These are phyloP conservation scores for Violaceomyces palustris DNA, from an alignment of 1,284 basidiomycete species.

Conservation along the genomic window DNA sequence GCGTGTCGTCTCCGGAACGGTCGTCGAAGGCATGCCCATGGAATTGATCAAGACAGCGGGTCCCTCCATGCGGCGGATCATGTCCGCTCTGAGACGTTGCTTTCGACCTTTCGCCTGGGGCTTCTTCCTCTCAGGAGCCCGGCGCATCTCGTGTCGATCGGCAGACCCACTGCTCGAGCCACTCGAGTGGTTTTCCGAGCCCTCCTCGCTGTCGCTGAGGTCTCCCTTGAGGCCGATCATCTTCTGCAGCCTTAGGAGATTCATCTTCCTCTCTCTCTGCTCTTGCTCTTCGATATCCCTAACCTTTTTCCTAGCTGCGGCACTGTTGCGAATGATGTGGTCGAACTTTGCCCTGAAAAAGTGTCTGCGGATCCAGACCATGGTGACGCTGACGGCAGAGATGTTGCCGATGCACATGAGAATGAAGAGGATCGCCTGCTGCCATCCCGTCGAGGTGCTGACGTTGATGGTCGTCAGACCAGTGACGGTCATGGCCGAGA, in stretches of 20 bases:
- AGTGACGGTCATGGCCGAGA: slow-evolving; percentile 73
- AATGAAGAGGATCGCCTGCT: slow-evolving; percentile 64
- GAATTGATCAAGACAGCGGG: slow-evolving; percentile 51
- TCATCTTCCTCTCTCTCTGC: slow-evolving; percentile 17
- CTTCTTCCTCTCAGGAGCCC: slow-evolving; percentile 24
- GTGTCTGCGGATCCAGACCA: slow-evolving; percentile 49
- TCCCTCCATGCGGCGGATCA: slow-evolving; percentile 48
- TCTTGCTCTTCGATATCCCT: slow-evolving; percentile 51
- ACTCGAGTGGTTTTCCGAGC: neutral
- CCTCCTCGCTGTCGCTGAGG: slow-evolving; percentile 17
- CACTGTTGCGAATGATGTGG: slow-evolving; percentile 28
- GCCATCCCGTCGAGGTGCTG: slow-evolving; percentile 67
- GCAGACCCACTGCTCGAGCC: slow-evolving; percentile 27
- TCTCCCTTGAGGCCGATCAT: slow-evolving; percentile 34
- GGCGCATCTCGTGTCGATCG: slow-evolving; percentile 15
- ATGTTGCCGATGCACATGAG: slow-evolving; percentile 51
- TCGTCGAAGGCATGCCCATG: slow-evolving; percentile 26
- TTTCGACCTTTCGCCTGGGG: slow-evolving; percentile 23
- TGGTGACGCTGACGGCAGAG: slow-evolving; percentile 46
- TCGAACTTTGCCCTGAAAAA: slow-evolving; percentile 46
- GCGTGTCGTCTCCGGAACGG: slow-evolving; percentile 15
- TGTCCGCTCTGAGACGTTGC: slow-evolving; percentile 43
- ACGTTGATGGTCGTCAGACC: slow-evolving; percentile 71
- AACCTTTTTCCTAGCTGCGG: slow-evolving; percentile 37
- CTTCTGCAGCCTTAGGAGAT: slow-evolving; percentile 34